Base-by-base conservation (phyloP, 805 yeast genomes). In the Pichia cabralensis region DNA sequence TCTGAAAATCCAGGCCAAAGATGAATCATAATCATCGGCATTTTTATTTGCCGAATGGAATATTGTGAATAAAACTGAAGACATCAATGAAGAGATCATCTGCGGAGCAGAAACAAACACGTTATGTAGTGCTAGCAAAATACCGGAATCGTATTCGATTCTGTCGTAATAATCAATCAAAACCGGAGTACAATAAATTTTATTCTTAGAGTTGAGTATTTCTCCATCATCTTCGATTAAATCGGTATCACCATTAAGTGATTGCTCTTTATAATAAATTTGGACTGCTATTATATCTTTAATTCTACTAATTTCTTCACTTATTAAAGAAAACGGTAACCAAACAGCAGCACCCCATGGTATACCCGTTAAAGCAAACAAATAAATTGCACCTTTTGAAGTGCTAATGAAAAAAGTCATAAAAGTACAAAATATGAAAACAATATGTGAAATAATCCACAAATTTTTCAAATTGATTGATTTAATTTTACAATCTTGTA, bases 311-410 rank as follows among this genome's bases (percentile, higher is more conserved):
- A 71, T 60, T 41, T 72, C 78, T 44, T 72, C 76, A 22, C 78
- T 69, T 9, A 76, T 72, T 25, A 76, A 46, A 1, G 74, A 74
- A 50, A 74, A 76, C 6, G 82, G 82, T 3, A 76, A 74, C 82
- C 82, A 76, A 13, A 73, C 60, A 0, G 80, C 76, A 39, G 62
- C 62, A 1, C 81, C 80, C 82, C 82, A 76, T 0, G 80, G 67
- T 15, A 75, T 55, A 3, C 82, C 82, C 28, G 74, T 49, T 12
- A 74, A 45, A 0, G 64, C 74, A 43, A 75, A 69, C 48, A 75
- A 48, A 0, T 57, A 42, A 8, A 73, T 64, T 1, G 76, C 80
- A 10, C 50, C 56, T 1, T 34, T 34, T 6, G 70, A 68, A 7
- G 55, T 53, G 3, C 45, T 26, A 16, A 73, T 61, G 33, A 64